Conservation (phyloP, 2,329 filamentous ascomycete genomes). For the Talaromyces atroroseus region DNA sequence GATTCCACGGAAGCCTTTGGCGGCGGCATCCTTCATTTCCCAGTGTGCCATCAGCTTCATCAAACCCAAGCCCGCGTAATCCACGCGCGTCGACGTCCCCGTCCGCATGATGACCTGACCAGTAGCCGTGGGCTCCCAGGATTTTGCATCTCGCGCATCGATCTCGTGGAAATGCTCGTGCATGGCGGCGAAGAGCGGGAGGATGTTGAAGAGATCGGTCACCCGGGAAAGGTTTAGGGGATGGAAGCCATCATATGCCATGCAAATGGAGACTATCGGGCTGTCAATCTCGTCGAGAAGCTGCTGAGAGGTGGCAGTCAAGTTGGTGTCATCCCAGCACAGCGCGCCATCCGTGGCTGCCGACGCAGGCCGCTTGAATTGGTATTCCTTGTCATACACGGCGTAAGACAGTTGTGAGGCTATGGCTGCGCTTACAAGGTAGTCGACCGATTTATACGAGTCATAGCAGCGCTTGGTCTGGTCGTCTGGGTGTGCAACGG, state of each 20-base stretch:
- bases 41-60: slow-evolving; percentile 32
- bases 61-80: slow-evolving; percentile 29
- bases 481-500: slow-evolving; percentile 13
- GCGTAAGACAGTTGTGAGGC: slow-evolving; percentile 31
- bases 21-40: slow-evolving; percentile 32
- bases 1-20: slow-evolving; percentile 28
- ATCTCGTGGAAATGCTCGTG: slow-evolving; percentile 12
- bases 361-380: slow-evolving; percentile 29
- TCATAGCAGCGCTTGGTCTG: slow-evolving; percentile 10
- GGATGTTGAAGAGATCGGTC: slow-evolving; percentile 18
- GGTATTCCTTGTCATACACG: slow-evolving; percentile 36
- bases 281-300: slow-evolving; percentile 32
- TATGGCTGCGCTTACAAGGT: slow-evolving; percentile 32
- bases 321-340: slow-evolving; percentile 16
- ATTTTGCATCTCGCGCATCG: slow-evolving; percentile 18
- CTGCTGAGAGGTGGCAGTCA: slow-evolving; percentile 11
- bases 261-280: slow-evolving; percentile 33
- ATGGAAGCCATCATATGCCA: slow-evolving; percentile 29
- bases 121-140: slow-evolving; percentile 24
- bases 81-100: slow-evolving; percentile 31
- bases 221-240: slow-evolving; percentile 15
- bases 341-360: slow-evolving; percentile 18
- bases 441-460: slow-evolving; percentile 13
- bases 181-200: slow-evolving; percentile 13
- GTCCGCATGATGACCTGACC: slow-evolving; percentile 32